Evolutionary conservation across 140 eudicot genomes (phyloP), one percentile per base, ranked within the genome.

Genomic region (Ambrosia hybrid): DNA sequence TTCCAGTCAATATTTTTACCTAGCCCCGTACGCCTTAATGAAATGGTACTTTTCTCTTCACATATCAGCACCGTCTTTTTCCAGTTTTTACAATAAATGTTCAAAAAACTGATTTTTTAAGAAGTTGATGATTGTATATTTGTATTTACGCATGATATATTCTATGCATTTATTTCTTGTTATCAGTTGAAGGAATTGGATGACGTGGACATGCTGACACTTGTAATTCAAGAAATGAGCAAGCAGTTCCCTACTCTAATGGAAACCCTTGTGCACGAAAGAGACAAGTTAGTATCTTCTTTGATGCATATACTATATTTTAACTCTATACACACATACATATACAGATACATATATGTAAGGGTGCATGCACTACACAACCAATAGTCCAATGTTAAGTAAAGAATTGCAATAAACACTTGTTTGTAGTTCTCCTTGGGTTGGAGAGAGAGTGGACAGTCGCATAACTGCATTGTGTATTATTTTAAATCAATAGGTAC

Each of bases 241-340:
- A 86, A 94, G 86, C 75, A 82, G 65, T 90, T 81, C 46, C 99
- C 99, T 34, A 90, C 96, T 63, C 80, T 94, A 9, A 86, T 90
- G 97, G 96, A 90, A 85, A 94, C 97, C 72, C 99, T 94, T 65
- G 99, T 94, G 49, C 89, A 80, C 30, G 97, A 94, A 74, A 85
- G 99, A 49, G 99, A 94, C 76, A 83, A 73, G 99, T 94, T 65
- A 85, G 93, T 79, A 39, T 78, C 73, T 76, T 66, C 63, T 51
- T 68, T 81, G 34, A 46, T 51, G 36, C 57, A 49, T 63, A 10
- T 43, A 60, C 34, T 15, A 34, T 34, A 36, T 61, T 36, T 33
- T 62, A 34, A 36, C 11, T 62, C 7, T 2, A 56, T 16, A 56
- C 5, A 16, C 8, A 56, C 13, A 26, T 59, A 62, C 53, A 43